Conservation (phyloP, 805 yeast genomes). For the Saturnispora zaruensis region DNA sequence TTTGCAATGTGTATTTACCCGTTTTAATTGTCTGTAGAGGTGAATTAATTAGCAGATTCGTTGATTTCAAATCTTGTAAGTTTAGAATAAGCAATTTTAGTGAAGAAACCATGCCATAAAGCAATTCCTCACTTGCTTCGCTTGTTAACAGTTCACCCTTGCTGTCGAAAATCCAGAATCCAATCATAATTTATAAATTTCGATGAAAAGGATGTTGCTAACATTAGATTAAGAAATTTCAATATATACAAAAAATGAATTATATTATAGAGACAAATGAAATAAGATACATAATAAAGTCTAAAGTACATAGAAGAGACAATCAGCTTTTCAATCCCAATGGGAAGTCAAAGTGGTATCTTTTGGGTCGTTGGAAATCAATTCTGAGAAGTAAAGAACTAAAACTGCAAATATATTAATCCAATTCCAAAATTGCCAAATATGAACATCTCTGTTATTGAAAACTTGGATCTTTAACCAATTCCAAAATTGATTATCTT, state of each 20-base stretch:
- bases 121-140: slow-evolving; percentile 4
- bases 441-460: neutral
- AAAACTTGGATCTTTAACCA: slow-evolving; percentile 16
- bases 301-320: neutral
- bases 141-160: slow-evolving; percentile 1
- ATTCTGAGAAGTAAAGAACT: slow-evolving; percentile 71
- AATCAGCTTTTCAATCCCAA: slow-evolving; percentile 17
- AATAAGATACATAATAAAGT: neutral
- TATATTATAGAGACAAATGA: neutral
- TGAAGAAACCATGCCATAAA: slow-evolving; percentile 7
- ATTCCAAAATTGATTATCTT: slow-evolving; percentile 35
- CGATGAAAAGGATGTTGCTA: neutral
- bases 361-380: slow-evolving; percentile 35
- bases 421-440: slow-evolving; percentile 56
- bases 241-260: neutral
- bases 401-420: slow-evolving; percentile 58
- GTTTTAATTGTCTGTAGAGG: slow-evolving; percentile 3
- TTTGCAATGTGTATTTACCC: slow-evolving; percentile 8
- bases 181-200: neutral
- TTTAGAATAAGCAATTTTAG: neutral
- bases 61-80: neutral
- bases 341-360: slow-evolving; percentile 29
- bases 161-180: slow-evolving; percentile 6
- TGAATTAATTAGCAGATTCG: neutral
- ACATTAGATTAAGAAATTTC: neutral